These are phyloP conservation scores for Fusarium zealandicum DNA, from an alignment of 2,329 filamentous ascomycete species.

Conservation along the genomic window DNA sequence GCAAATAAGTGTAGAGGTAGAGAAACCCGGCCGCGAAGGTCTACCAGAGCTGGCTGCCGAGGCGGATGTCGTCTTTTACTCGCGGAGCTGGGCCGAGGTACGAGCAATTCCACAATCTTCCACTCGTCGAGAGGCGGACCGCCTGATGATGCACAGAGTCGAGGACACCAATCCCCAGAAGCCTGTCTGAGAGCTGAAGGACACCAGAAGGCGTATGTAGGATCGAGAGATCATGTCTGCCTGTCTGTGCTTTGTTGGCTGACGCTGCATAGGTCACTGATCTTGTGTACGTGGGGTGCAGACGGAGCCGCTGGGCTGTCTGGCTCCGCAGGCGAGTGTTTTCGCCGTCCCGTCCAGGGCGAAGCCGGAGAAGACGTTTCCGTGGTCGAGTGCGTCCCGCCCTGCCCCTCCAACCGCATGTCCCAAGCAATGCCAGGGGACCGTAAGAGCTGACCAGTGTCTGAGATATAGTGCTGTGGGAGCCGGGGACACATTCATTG, in stretches of 20 bases:
- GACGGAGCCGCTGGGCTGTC: slow-evolving; percentile 52
- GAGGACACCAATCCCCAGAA: slow-evolving; percentile 55
- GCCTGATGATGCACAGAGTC: slow-evolving; percentile 40
- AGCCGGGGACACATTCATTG: slow-evolving; percentile 79
- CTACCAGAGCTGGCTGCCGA: slow-evolving; percentile 65
- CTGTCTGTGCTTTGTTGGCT: slow-evolving; percentile 23
- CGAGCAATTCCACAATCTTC: slow-evolving; percentile 28
- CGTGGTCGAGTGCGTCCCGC: slow-evolving; percentile 66
- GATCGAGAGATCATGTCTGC: slow-evolving; percentile 28
- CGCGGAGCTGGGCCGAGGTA: slow-evolving; percentile 74
- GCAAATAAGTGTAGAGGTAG: slow-evolving; percentile 73
- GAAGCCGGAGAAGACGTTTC: slow-evolving; percentile 48
- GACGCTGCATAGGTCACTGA: slow-evolving; percentile 50
- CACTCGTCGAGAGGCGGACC: slow-evolving; percentile 8
- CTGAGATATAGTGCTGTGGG: slow-evolving; percentile 66
- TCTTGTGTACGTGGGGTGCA: slow-evolving; percentile 67
- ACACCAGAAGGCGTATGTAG: slow-evolving; percentile 59
- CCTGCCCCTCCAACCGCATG: slow-evolving; percentile 3
- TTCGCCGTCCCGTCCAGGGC: slow-evolving; percentile 51
- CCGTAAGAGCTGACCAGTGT: slow-evolving; percentile 33
- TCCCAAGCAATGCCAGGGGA: slow-evolving; percentile 15
- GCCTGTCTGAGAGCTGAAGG: slow-evolving; percentile 59
- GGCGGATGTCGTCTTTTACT: slow-evolving; percentile 78
- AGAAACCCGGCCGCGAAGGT: slow-evolving; percentile 70
- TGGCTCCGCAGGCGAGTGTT: slow-evolving; percentile 40